These are phyloP conservation scores for Sordariomycetes sp. DNA, from an alignment of 2,329 filamentous ascomycete species.

Conservation along the genomic window DNA sequence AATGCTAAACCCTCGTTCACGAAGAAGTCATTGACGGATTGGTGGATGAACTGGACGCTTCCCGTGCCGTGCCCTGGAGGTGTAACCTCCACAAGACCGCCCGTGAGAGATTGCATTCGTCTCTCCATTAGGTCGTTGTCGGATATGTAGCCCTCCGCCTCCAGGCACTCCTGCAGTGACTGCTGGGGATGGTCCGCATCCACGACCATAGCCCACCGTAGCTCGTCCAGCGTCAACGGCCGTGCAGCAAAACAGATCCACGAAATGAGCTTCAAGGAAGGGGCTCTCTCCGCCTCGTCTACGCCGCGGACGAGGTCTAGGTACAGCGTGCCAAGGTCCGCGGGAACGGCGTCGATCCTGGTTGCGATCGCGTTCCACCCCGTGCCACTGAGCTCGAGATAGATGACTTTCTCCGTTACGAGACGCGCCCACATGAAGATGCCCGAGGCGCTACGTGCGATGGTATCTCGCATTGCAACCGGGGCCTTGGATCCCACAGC, in stretches of 20 bases:
- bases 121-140: constrained; percentile 1
- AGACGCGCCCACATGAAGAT: constrained; percentile 26
- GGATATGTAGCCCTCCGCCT: constrained; percentile 10
- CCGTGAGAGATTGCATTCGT: constrained; percentile 13
- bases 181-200: constrained; percentile 9
- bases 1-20: constrained; percentile 11
- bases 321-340: constrained; percentile 15
- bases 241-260: constrained; percentile 20
- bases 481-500: too few species aligned
- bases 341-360: constrained; percentile 11
- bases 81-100: constrained; percentile 16
- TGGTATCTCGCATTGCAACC: too few species aligned
- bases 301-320: constrained; percentile 11
- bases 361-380: constrained; percentile 10
- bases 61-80: neutral
- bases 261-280: constrained; percentile 16
- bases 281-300: neutral
- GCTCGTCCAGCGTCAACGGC: constrained; percentile 14
- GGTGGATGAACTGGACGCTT: constrained; percentile 20
- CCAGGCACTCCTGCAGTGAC: constrained; percentile 11
- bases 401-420: constrained; percentile 11
- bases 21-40: constrained; percentile 21
- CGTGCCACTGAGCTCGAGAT: constrained; percentile 8
- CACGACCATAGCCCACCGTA: constrained; percentile 19
- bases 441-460: constrained; percentile 16